Evolutionary conservation across 805 yeast species (phyloP), one percentile per base, ranked within the genome.

Genomic region (Metschnikowia anglica): DNA sequence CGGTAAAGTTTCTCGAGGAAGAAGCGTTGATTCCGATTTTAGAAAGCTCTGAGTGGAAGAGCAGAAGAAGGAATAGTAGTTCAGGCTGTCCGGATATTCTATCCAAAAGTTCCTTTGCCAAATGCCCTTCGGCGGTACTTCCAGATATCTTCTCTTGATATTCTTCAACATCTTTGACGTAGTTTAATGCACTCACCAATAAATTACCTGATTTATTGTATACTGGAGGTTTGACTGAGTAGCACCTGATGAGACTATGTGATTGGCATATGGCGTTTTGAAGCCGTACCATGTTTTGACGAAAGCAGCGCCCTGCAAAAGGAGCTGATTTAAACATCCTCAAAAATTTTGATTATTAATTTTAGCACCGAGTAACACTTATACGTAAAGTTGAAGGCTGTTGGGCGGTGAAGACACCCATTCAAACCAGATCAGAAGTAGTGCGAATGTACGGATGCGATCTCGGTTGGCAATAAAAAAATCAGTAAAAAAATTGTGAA

Each of bases 21-120:
- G 39, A 37, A 5, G 49, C 58, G 5, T 49, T 45, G 17, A 68
- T 61, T 5, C 66, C 70, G 5, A 63, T 37, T 36, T 53, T 53
- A 13, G 46, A 41, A 36, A 71, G 62, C 44, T 68, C 66, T 11
- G 42, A 37, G 39, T 65, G 66, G 50, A 69, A 68, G 11, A 57
- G 46, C 34, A 64, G 53, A 18, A 70, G 48, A 11, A 65, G 48
- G 36, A 52, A 55, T 28, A 63, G 52, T 13, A 69, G 49, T 41
- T 69, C 72, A 2, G 63, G 61, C 13, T 55, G 53, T 19, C 35
- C 46, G 3, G 44, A 44, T 10, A 68, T 61, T 11, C 44, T 43
- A 2, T 37, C 38, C 37, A 70, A 41, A 8, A 70, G 50, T 23
- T 54, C 46, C 2, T 42, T 43, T 3, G 63, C 56, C 51, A 67